Evolutionary conservation across 2,329 filamentous ascomycete genomes (phyloP), one percentile per base, ranked within the genome.

Genomic region (Aspergillus tubingensis): DNA sequence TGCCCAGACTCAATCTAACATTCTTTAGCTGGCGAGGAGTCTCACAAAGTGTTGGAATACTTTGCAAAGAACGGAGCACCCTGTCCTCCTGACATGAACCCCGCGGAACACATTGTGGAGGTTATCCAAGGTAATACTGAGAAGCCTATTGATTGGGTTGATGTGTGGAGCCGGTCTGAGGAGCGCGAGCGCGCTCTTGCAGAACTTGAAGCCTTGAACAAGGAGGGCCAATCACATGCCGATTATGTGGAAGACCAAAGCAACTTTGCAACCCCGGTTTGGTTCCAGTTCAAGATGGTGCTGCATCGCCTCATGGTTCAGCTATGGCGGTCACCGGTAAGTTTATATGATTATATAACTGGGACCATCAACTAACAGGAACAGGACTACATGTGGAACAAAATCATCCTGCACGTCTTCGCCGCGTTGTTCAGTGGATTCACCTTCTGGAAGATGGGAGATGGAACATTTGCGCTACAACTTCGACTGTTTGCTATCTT

Each of bases 341-440:
- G 61, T 62, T 32, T 3, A 17, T n/a, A 19, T 23, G 5, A 1
- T 19, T 19, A 19, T 19, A 19, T 8, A 5, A 10, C 8, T 11
- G 13, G 3, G 13, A 2, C 15, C 11, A 13, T 7, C n/a, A 27
- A 2, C 49, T 62, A 15, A 52, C 38, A 3, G 3, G 13, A 2
- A 3, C 30, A 75, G 68, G 76, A 77, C 23, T 81, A 81, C 58
- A 71, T 80, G 61, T 79, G 79, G 73, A 81, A 81, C 68, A 81
- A 81, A 53, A 70, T 81, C 1, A 74, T 78, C 0, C 75, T 88
- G 1, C 85, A 88, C 67, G 75, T 87, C 21, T 75, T 77, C 13
- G 81, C 80, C 0, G 83, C 81, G 0, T 78, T 88, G 0, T 86
- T 87, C 75, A 86, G 85, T 67, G 86, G 85, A 1, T 88, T 88